phyloP scores from a whole-genome alignment of 352 stramenopile genomes.

The Phytophthora kernoviae region DNA sequence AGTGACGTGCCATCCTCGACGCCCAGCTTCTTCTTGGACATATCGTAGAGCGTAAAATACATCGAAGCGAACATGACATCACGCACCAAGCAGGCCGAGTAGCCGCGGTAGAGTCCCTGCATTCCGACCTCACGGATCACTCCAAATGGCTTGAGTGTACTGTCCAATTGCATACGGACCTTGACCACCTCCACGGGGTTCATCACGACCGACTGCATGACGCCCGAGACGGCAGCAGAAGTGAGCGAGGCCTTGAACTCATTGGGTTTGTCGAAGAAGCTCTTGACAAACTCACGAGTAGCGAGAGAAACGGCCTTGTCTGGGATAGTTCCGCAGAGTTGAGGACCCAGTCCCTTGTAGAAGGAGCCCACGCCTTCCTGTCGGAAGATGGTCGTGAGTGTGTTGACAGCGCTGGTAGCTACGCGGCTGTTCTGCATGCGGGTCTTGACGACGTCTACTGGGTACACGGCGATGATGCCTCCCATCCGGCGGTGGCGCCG shows the following conservation, averaged over 20 bases:
- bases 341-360: constrained; percentile 79
- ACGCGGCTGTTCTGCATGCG: constrained; percentile 81
- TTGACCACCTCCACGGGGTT: constrained; percentile 87
- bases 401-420: constrained; percentile 54
- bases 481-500: constrained; percentile 80
- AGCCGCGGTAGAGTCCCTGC: constrained; percentile 72
- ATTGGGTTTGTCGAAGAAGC: constrained; percentile 73
- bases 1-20: constrained; percentile 73
- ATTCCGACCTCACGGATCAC: constrained; percentile 71
- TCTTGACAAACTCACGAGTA: constrained; percentile 80
- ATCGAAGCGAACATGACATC: constrained; percentile 81
- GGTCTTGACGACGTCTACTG: constrained; percentile 86
- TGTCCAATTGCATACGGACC: constrained; percentile 85
- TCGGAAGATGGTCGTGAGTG: constrained; percentile 63
- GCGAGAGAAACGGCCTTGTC: constrained; percentile 84
- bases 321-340: constrained; percentile 75
- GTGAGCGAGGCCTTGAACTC: constrained; percentile 72
- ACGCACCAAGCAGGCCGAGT: constrained; percentile 68
- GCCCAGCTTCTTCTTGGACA: constrained; percentile 62
- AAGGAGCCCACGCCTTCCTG: constrained; percentile 70
- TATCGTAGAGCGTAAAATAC: constrained; percentile 85
- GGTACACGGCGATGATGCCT: constrained; percentile 83
- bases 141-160: constrained; percentile 50
- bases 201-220: constrained; percentile 83
- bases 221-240: constrained; percentile 67